Percentiles rank a stretch among this genome's conserved stretches.
Evolutionary conservation across 2,329 filamentous ascomycete species (phyloP).

Genomic region (Aspergillus carbonarius): DNA sequence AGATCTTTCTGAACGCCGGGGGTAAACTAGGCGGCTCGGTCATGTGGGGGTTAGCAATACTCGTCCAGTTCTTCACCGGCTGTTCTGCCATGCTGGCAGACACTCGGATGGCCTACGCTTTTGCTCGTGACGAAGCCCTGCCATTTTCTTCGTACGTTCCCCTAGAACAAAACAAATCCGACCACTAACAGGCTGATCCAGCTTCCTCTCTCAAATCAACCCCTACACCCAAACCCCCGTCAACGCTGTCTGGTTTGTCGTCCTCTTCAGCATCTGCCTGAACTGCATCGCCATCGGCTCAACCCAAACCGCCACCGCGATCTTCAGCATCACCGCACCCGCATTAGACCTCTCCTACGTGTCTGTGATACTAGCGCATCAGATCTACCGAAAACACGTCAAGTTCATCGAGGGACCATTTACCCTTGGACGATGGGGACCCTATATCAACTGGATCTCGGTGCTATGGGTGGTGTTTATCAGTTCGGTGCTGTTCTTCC

Average conservation of each 20-base stretch:
- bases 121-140: slow-evolving; percentile 60
- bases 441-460: slow-evolving; percentile 56
- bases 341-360: slow-evolving; percentile 57
- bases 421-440: slow-evolving; percentile 57
- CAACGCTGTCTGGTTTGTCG: slow-evolving; percentile 64
- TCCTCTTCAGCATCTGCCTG: slow-evolving; percentile 54
- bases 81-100: slow-evolving; percentile 65
- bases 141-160: slow-evolving; percentile 56
- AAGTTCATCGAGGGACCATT: slow-evolving; percentile 59
- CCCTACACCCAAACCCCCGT: slow-evolving; percentile 57
- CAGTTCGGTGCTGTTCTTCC: slow-evolving; percentile 60
- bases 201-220: slow-evolving; percentile 56
- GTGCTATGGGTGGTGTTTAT: slow-evolving; percentile 64
- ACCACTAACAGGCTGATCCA: slow-evolving; percentile 22
- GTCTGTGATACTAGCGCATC: slow-evolving; percentile 60
- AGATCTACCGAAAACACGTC: slow-evolving; percentile 53
- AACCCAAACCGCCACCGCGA: slow-evolving; percentile 47
- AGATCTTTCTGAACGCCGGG: slow-evolving; percentile 61
- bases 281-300: slow-evolving; percentile 50
- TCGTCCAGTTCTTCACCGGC: slow-evolving; percentile 66
- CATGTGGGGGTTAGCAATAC: slow-evolving; percentile 63
- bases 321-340: slow-evolving; percentile 55
- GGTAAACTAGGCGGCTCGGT: slow-evolving; percentile 56
- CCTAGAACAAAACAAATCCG: background rate
- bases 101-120: slow-evolving; percentile 62